A percentile compares a stretch with the other conserved stretches of the same genome.
Evolutionary conservation across 2,329 filamentous ascomycete genomes (phyloP).

Genomic region (Emergomyces orientalis): DNA sequence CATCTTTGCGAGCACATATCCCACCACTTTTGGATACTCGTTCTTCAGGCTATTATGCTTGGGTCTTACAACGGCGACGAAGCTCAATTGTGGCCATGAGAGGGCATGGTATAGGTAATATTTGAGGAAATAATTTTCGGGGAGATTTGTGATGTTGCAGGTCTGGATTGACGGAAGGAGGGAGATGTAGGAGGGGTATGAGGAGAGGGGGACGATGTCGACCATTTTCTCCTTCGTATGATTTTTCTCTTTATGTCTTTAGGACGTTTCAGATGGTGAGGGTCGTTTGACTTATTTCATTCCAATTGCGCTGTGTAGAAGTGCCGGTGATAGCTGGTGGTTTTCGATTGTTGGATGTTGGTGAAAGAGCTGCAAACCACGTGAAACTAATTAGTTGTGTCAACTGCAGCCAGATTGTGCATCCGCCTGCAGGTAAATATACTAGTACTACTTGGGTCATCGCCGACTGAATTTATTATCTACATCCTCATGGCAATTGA

Average conservation of each 20-base stretch:
- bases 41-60: conserved; percentile 45
- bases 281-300: neutral
- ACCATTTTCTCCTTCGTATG: conserved; percentile 33
- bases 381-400: conserved; percentile 1
- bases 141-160: conserved; percentile 96
- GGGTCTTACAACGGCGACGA: conserved; percentile 87
- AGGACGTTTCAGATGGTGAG: neutral
- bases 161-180: conserved; percentile 82
- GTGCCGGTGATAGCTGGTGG: neutral
- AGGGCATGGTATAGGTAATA: conserved; percentile 99
- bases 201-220: conserved; percentile 41
- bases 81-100: conserved; percentile 95
- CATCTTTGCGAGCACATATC: conserved; percentile 99
- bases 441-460: neutral
- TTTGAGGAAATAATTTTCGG: conserved; percentile 99
- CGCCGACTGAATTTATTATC: neutral
- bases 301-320: conserved; percentile 1
- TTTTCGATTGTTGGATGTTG: neutral
- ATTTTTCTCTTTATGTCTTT: neutral
- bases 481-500: neutral
- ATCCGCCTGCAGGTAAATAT: too few species aligned
- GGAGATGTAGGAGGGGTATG: conserved; percentile 59
- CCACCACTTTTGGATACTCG: conserved; percentile 93
- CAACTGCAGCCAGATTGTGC: too few species aligned
- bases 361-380: neutral